These are phyloP conservation scores for Silene noctiflora DNA, from an alignment of 179 eudicot genomes.

Conservation along the genomic window DNA sequence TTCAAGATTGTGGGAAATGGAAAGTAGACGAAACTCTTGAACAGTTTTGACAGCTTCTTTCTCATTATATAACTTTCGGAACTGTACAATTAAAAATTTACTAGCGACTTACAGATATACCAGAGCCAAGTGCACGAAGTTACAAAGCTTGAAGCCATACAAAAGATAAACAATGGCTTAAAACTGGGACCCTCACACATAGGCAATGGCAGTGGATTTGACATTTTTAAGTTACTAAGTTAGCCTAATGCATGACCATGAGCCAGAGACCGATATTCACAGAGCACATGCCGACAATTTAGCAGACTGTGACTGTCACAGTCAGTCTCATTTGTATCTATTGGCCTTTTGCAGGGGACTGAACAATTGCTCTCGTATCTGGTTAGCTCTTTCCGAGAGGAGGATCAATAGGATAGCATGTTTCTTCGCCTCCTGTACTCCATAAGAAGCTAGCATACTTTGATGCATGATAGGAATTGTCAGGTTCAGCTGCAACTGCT, in stretches of 20 bases:
- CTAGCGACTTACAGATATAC: constrained; percentile 22
- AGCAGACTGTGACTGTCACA: background rate
- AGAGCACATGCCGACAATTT: constrained; percentile 18
- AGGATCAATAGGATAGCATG: constrained; percentile 38
- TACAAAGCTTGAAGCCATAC: constrained; percentile 24
- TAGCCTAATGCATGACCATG: constrained; percentile 22
- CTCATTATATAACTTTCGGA: constrained; percentile 25
- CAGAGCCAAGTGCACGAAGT: constrained; percentile 24
- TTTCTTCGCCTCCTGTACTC: constrained; percentile 47
- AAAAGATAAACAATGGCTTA: constrained; percentile 23
- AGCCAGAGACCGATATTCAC: constrained; percentile 23
- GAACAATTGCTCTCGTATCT: constrained; percentile 5
- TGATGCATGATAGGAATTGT: constrained; percentile 39
- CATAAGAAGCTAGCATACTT: constrained; percentile 47
- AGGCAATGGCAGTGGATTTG: constrained; percentile 13
- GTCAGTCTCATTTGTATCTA: background rate
- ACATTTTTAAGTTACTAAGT: constrained; percentile 25
- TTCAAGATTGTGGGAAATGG: background rate
- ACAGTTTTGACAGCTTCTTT: constrained; percentile 3
- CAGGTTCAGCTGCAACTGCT: constrained; percentile 40
- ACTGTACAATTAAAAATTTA: constrained; percentile 35
- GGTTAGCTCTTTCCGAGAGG: constrained; percentile 19
- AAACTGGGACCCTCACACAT: constrained; percentile 15
- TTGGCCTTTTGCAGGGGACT: background rate
- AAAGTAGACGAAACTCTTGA: background rate